These are phyloP conservation scores for Panus rudis DNA, from an alignment of 768 basidiomycete genomes.

Conservation along the genomic window DNA sequence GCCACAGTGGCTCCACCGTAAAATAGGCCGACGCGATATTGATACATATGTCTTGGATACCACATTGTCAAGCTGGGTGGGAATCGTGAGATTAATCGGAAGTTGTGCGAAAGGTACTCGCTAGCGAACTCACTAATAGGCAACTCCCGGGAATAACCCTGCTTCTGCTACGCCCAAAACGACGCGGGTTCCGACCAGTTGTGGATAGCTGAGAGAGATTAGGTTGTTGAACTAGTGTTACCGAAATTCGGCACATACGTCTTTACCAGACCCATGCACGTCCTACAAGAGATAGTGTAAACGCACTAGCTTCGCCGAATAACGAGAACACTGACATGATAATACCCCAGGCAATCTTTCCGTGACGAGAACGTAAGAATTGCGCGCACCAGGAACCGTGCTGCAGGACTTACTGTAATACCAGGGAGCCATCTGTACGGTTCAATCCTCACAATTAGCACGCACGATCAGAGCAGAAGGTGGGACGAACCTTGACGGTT, in stretches of 20 bases:
- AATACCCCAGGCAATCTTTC: slow-evolving; percentile 43
- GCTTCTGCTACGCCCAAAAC: slow-evolving; percentile 63
- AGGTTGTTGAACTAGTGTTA: background rate
- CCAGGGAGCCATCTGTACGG: slow-evolving; percentile 50
- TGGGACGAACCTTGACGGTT: slow-evolving; percentile 39
- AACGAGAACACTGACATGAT: slow-evolving; percentile 31
- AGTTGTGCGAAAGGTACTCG: background rate
- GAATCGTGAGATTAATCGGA: background rate
- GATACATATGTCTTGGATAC: slow-evolving; percentile 24
- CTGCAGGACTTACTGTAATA: slow-evolving; percentile 43
- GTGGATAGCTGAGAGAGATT: slow-evolving; percentile 43
- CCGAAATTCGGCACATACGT: slow-evolving; percentile 30
- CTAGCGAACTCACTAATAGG: slow-evolving; percentile 50
- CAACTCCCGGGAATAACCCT: slow-evolving; percentile 66
- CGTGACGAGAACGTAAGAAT: background rate
- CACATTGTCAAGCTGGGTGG: slow-evolving; percentile 18
- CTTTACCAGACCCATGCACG: slow-evolving; percentile 58
- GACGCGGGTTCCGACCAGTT: slow-evolving; percentile 52
- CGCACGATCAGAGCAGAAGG: no score
- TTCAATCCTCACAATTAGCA: no score
- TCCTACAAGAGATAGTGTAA: slow-evolving; percentile 26
- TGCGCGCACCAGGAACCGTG: background rate
- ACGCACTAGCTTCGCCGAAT: background rate
- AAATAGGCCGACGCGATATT: slow-evolving; percentile 22
- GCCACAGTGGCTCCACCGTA: slow-evolving; percentile 22